phyloP scores from a whole-genome alignment of 2,329 filamentous ascomycete species.

The Neoascochyta sp. region DNA sequence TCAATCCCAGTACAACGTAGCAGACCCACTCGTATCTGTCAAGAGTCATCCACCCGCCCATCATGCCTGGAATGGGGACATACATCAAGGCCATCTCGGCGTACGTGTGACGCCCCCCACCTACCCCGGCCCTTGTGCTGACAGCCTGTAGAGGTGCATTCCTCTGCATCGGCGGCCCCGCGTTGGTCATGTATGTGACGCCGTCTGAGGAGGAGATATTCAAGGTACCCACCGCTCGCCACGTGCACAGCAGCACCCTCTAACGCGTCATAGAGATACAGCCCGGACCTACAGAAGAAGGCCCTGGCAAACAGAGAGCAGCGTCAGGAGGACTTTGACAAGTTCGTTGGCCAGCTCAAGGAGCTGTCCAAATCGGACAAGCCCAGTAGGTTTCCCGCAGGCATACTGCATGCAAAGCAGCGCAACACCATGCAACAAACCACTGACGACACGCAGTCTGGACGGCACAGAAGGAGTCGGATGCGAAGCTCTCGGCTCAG shows the following conservation, averaged over 20 bases:
- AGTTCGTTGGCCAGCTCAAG: slow-evolving; percentile 80
- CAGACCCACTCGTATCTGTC: background rate
- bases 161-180: slow-evolving; percentile 79
- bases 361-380: slow-evolving; percentile 88
- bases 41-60: slow-evolving; percentile 2
- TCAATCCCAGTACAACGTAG: background rate
- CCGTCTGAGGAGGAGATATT: slow-evolving; percentile 92
- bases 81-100: slow-evolving; percentile 35
- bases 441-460: slow-evolving; percentile 32
- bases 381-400: slow-evolving; percentile 61
- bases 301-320: slow-evolving; percentile 75
- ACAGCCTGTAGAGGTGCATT: slow-evolving; percentile 58
- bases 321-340: slow-evolving; percentile 80
- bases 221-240: slow-evolving; percentile 44
- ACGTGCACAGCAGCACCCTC: slow-evolving; percentile 9
- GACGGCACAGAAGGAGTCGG: slow-evolving; percentile 34
- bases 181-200: slow-evolving; percentile 71
- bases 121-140: slow-evolving; percentile 11
- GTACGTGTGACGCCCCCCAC: slow-evolving; percentile 17
- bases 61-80: slow-evolving; percentile 27
- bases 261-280: slow-evolving; percentile 62
- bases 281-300: slow-evolving; percentile 86
- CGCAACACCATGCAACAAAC: too few species aligned
- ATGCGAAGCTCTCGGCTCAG: slow-evolving; percentile 25
- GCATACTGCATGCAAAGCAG: background rate